These are phyloP conservation scores for Lasiodiplodia gonubiensis DNA, from an alignment of 2,329 filamentous ascomycete species.

Conservation along the genomic window DNA sequence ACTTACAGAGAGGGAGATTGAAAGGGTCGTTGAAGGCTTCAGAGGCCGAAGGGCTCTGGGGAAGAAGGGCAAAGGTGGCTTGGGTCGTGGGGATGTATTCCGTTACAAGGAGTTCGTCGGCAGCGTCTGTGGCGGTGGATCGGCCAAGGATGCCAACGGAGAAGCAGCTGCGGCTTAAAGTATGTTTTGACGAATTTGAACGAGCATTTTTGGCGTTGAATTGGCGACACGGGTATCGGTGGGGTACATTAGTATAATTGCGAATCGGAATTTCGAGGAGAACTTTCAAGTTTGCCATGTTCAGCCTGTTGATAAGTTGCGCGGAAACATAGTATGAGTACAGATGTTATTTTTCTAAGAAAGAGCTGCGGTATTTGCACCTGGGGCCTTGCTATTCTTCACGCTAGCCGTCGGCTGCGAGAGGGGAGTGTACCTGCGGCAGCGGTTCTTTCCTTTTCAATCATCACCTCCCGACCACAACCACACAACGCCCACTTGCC, in stretches of 20 bases:
- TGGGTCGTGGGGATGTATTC: slow-evolving; percentile 81
- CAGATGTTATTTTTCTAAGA: too few species aligned
- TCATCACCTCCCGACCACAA: not conserved
- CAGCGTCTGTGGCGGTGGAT: slow-evolving; percentile 32
- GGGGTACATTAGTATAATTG: not conserved
- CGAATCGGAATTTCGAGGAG: slow-evolving; percentile 6
- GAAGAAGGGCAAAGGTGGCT: slow-evolving; percentile 57
- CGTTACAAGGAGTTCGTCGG: slow-evolving; percentile 90
- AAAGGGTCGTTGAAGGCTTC: slow-evolving; percentile 86
- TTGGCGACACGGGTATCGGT: not conserved
- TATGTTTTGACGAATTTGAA: not conserved
- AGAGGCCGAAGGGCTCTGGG: slow-evolving; percentile 83
- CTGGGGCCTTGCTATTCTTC: too few species aligned
- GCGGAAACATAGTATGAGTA: too few species aligned
- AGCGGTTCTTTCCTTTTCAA: not conserved
- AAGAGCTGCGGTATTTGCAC: too few species aligned
- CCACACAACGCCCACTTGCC: not conserved
- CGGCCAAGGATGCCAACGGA: slow-evolving; percentile 21
- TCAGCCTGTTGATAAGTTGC: not conserved
- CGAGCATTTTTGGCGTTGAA: slow-evolving; percentile 3
- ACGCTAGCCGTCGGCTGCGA: too few species aligned
- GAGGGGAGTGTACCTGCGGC: too few species aligned
- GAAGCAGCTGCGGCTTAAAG: slow-evolving; percentile 13
- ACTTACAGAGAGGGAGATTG: slow-evolving; percentile 76
- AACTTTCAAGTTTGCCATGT: not conserved